phyloP scores from a whole-genome alignment of 805 yeast species.

The Priceomyces medius region DNA sequence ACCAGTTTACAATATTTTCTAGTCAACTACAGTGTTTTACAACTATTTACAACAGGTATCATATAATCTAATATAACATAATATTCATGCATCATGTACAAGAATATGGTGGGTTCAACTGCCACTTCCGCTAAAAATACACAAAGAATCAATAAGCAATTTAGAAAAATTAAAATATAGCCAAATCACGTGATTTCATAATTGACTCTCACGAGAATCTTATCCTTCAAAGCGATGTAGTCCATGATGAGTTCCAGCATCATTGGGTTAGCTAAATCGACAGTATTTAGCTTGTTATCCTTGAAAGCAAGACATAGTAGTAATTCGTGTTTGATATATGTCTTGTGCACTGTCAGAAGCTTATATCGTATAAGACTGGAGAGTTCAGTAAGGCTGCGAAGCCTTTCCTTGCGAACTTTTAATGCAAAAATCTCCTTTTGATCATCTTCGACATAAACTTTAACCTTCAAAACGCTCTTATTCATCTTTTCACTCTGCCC shows the following conservation, averaged over 20 bases:
- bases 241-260: conserved; percentile 1
- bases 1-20: too few species aligned
- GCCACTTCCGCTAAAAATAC: too few species aligned
- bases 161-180: too few species aligned
- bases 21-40: too few species aligned
- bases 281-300: background rate
- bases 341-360: background rate
- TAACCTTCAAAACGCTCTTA: conserved; percentile 12
- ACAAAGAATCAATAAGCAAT: too few species aligned
- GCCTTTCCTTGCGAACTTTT: conserved; percentile 10
- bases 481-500: conserved; percentile 2
- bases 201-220: background rate
- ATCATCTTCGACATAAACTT: conserved; percentile 11
- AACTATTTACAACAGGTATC: too few species aligned
- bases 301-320: background rate
- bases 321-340: background rate
- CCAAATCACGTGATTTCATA: too few species aligned
- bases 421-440: conserved; percentile 20
- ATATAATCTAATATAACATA: too few species aligned
- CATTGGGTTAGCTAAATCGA: background rate
- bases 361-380: background rate
- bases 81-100: too few species aligned
- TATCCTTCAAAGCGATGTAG: conserved; percentile 1
- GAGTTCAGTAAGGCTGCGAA: conserved; percentile 13
- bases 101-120: too few species aligned